Base-by-base conservation (phyloP, 176 grass and related monocot genomes). In the Oryza glumipatula region DNA sequence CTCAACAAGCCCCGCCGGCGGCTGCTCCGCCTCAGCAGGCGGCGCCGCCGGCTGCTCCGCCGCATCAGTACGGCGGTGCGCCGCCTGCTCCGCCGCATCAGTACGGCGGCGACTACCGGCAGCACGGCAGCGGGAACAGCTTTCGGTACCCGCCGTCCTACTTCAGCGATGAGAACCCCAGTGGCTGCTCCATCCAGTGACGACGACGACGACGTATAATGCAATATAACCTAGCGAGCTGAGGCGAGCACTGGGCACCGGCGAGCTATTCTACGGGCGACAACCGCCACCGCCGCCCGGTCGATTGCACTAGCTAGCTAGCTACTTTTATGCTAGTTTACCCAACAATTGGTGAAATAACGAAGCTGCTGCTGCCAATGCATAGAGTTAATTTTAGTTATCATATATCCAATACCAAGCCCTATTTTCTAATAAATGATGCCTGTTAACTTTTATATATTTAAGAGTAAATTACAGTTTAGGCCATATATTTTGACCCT, bases 141-240 rank as follows among this genome's bases (percentile, higher is more conserved):
- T 21, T 4, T 3, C 54, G 1, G 19, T 61, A 61, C 14, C 0
- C 7, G 7, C 56, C 56, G 56, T 61, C 56, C 56, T 61, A 61
- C 56, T 61, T 90, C 72, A 90, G 83, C 46, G 88, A 90, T 17
- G 88, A 90, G 14, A 90, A 90, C 78, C 88, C 88, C 61, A 86
- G 86, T 46, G 73, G 28, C 24, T 90, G 88, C 23, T 86, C 83
- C 19, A 17, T 90, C 23, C 67, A 72, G 79, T 83, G 84, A 90
- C 23, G 56, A n/a, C 56, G 16, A 17, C 33, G 33, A 35, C 1
- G 51, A 19, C 47, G 16, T 38, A 54, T 32, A 32, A 17, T 12
- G 15, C 15, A 56, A 56, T 56, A 56, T 56, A 56, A 19, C 5
- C 51, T 15, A 19, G 51, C 0, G 14, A 16, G 70, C 0, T n/a